Evolutionary conservation across 345 rosid species (phyloP), one percentile per base, ranked within the genome.

Genomic region (Chamaenerion angustifolium): DNA sequence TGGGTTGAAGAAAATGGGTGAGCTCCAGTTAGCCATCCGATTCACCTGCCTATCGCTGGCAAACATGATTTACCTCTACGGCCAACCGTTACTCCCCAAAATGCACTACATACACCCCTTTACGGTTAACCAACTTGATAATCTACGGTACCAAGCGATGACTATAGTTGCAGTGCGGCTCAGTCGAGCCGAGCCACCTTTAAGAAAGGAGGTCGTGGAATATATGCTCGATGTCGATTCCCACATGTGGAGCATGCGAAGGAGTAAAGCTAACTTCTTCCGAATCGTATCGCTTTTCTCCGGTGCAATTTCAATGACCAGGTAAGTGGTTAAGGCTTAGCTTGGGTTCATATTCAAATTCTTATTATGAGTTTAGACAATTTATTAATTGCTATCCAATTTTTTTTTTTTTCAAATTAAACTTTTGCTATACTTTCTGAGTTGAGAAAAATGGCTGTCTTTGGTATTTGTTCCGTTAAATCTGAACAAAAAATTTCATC

Each of bases 161-260:
- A 80, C 64, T 72, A 78, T 83, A 41, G 95, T 86, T 0, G 81
- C 82, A 1, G 75, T 63, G 46, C 67, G 89, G 70, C 82, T 86
- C 12, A 61, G 82, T 4, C 52, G 94, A 37, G 89, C 94, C 6
- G 96, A 87, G 49, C 96, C 94, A 17, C 94, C 94, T 1, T 59
- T 87, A 43, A 69, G 82, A 64, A 87, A 81, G 67, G 96, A 87
- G 64, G 90, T 75, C 3, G 89, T 87, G 7, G 96, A 83, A 75
- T 87, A 81, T 49, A 81, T 83, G 96, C 73, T 87, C n/a, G 96
- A 87, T 47, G 96, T 83, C 56, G 95, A 83, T 63, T 83, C 95
- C 8, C 94, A 87, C 58, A 81, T 79, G 84, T 87, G 96, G 96
- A 87, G 96, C 66, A 77, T 85, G 90, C 69, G 95, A 58, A 77